phyloP scores from a whole-genome alignment of 2,329 filamentous ascomycete genomes.

The Gnomoniopsis smithogilvyi region DNA sequence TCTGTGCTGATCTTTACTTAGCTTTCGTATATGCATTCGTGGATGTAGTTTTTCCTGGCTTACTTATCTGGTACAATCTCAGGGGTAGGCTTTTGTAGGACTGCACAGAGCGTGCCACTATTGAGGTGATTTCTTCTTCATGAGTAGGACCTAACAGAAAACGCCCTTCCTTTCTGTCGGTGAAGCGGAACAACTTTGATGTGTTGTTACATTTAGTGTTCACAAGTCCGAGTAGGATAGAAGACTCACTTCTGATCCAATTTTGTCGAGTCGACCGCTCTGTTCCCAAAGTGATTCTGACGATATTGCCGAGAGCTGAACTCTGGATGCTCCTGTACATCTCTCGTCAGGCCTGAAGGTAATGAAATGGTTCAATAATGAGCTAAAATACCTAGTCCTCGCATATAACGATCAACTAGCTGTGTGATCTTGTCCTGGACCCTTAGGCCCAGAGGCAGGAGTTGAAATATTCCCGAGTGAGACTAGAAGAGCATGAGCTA shows the following conservation, averaged over 20 bases:
- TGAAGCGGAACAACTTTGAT: slow-evolving; percentile 70
- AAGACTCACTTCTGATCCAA: slow-evolving; percentile 64
- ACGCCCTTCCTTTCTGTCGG: slow-evolving; percentile 71
- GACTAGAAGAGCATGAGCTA: slow-evolving; percentile 47
- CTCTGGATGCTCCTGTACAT: slow-evolving; percentile 66
- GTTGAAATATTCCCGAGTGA: slow-evolving; percentile 87
- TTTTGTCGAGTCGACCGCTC: slow-evolving; percentile 75
- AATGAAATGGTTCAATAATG: slow-evolving; percentile 7
- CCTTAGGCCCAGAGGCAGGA: slow-evolving; percentile 80
- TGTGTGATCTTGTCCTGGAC: slow-evolving; percentile 86
- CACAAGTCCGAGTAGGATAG: not conserved
- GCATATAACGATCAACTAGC: slow-evolving; percentile 89
- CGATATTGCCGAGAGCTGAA: slow-evolving; percentile 81
- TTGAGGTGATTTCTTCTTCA: slow-evolving; percentile 88
- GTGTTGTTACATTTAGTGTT: slow-evolving; percentile 20
- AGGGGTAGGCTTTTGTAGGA: slow-evolving; percentile 87
- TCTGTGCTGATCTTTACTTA: slow-evolving; percentile 57
- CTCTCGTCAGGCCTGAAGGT: not conserved
- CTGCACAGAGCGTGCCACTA: slow-evolving; percentile 69
- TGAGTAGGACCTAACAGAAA: slow-evolving; percentile 89
- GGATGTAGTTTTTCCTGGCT: slow-evolving; percentile 24
- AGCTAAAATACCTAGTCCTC: slow-evolving; percentile 54
- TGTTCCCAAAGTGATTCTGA: slow-evolving; percentile 79
- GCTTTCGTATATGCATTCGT: not conserved
- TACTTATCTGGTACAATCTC: slow-evolving; percentile 85